Conservation (phyloP, 176 grass and related monocot species). For the Oryza coarctata region DNA sequence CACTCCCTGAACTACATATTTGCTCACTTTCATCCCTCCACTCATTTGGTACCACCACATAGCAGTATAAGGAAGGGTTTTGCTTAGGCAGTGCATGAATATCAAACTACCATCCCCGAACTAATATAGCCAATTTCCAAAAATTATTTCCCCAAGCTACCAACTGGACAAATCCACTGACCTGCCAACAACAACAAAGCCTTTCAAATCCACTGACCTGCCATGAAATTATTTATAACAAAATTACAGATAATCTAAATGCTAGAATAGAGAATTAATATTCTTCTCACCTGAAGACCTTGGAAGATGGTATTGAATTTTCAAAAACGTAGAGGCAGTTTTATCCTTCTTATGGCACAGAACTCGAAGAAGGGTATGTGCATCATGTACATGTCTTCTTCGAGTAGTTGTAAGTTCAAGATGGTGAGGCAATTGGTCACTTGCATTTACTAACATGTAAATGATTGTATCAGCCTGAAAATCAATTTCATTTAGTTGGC, state of each 20-base stretch:
- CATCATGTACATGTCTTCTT: conserved; percentile 64
- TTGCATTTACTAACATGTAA: conserved; percentile 79
- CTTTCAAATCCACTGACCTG: background rate
- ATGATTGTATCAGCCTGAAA: conserved; percentile 73
- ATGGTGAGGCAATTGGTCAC: conserved; percentile 59
- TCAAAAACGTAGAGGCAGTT: conserved; percentile 77
- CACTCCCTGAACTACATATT: background rate
- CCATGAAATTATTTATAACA: background rate
- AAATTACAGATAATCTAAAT: background rate
- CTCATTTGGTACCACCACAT: background rate
- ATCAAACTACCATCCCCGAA: background rate
- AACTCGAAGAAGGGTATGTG: conserved; percentile 80
- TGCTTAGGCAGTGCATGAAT: too few relatives aligned
- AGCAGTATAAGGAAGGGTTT: too few relatives aligned
- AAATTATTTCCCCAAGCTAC: background rate
- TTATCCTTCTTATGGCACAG: conserved; percentile 95
- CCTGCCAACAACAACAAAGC: too few relatives aligned
- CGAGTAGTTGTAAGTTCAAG: conserved; percentile 34
- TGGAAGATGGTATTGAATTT: conserved; percentile 84
- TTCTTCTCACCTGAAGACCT: conserved; percentile 74
- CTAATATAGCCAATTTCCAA: background rate
- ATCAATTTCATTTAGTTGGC: conserved; percentile 19
- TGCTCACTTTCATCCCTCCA: background rate
- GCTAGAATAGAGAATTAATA: background rate
- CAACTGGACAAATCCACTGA: too few relatives aligned